Percentiles rank a stretch among this genome's conserved stretches.
phyloP scores from a whole-genome alignment of 2,329 filamentous ascomycete genomes.

The Leptosphaerulina australis region DNA sequence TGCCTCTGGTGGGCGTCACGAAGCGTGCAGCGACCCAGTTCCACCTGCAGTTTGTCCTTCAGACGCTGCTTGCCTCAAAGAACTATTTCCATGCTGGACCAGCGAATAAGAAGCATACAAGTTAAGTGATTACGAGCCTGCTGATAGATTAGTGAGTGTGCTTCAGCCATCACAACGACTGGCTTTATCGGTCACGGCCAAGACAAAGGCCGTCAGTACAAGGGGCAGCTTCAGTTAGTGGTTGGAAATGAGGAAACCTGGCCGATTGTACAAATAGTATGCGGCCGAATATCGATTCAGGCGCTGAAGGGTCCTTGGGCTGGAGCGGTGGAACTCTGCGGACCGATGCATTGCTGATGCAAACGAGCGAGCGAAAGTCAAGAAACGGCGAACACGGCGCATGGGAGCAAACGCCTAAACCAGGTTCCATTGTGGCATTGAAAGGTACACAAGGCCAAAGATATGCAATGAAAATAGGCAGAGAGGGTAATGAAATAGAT shows the following conservation, averaged over 20 bases:
- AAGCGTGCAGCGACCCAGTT: constrained; percentile 19
- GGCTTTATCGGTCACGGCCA: background rate
- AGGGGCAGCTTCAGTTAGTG: constrained; percentile 2
- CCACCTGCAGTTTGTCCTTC: constrained; percentile 11
- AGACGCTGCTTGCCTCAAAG: constrained; percentile 10
- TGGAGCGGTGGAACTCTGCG: constrained; percentile 26
- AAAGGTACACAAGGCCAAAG: background rate
- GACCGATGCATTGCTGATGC: constrained; percentile 24
- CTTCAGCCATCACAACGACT: constrained; percentile 1
- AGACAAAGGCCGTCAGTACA: background rate
- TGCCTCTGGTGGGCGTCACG: constrained; percentile 9
- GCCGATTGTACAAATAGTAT: constrained; percentile 7
- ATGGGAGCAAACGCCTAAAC: background rate
- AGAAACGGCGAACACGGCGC: constrained; percentile 9
- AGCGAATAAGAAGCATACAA: constrained; percentile 2
- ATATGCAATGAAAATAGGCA: too few species aligned
- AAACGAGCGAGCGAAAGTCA: constrained; percentile 17
- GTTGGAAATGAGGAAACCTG: constrained; percentile 1
- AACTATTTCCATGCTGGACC: constrained; percentile 1
- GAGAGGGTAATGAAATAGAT: too few species aligned
- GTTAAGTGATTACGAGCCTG: background rate
- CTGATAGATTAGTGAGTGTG: constrained; percentile 1
- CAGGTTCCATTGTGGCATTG: background rate
- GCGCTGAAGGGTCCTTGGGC: constrained; percentile 5
- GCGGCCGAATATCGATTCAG: constrained; percentile 7